These are phyloP conservation scores for Jackrogersella multiformis DNA, from an alignment of 495 filamentous ascomycete genomes.

Conservation along the genomic window DNA sequence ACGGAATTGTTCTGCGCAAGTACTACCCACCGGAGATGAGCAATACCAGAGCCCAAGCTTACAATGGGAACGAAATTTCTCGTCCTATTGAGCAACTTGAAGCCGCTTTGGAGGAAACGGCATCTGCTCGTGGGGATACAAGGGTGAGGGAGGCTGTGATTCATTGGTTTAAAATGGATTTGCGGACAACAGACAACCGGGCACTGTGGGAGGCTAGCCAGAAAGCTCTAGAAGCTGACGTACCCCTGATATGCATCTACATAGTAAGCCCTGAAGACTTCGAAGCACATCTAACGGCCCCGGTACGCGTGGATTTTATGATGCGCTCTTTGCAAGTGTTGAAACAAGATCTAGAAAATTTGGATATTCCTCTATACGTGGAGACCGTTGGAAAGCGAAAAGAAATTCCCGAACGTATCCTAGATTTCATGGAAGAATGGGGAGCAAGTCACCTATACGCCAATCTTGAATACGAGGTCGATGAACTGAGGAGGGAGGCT, in stretches of 20 bases:
- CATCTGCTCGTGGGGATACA: constrained; percentile 54
- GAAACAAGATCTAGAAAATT: constrained; percentile 68
- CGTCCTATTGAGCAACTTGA: constrained; percentile 74
- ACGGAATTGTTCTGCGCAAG: constrained; percentile 76
- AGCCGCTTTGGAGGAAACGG: constrained; percentile 63
- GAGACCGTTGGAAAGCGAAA: constrained; percentile 74
- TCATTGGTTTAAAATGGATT: constrained; percentile 91
- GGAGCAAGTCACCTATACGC: constrained; percentile 75
- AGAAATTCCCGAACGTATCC: constrained; percentile 68
- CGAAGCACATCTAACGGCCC: constrained; percentile 78
- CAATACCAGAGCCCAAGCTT: constrained; percentile 75
- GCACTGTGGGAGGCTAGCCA: constrained; percentile 72
- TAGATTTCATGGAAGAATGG: constrained; percentile 76
- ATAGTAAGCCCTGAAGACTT: constrained; percentile 87
- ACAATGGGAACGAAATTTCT: constrained; percentile 70
- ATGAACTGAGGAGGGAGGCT: constrained; percentile 78
- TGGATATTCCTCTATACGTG: constrained; percentile 83
- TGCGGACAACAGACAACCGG: constrained; percentile 79
- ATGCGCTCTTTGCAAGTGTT: constrained; percentile 72
- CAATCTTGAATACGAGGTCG: constrained; percentile 82
- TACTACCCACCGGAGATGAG: constrained; percentile 90
- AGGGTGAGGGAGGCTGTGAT: constrained; percentile 71
- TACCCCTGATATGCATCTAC: constrained; percentile 79
- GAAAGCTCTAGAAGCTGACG: constrained; percentile 67
- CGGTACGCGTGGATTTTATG: constrained; percentile 81